Conservation (phyloP, 108 stramenopile species). For the Heterococcus sp. region DNA sequence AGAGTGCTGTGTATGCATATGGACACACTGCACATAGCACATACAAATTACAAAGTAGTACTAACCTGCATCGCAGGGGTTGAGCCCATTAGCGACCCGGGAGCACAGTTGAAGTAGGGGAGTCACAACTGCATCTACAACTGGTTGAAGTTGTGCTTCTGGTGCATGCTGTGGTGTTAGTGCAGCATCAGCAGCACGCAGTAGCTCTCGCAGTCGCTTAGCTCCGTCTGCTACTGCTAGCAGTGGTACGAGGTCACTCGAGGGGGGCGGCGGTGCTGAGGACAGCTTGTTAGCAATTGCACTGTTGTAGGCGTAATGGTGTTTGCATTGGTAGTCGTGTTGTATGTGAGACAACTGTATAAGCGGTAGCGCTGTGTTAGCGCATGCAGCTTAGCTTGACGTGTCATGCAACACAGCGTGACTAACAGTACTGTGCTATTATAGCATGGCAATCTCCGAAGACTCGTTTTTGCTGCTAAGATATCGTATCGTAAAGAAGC, state of each 20-base stretch:
- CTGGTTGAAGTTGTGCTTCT: not conserved
- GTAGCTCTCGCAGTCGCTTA: not conserved
- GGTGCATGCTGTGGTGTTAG: not conserved
- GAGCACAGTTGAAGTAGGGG: not conserved
- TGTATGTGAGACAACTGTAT: too few relatives aligned
- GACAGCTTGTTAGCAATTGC: too few relatives aligned
- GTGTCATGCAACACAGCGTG: too few relatives aligned
- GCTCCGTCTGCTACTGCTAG: not conserved
- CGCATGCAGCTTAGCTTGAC: too few relatives aligned
- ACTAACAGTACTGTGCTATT: too few relatives aligned
- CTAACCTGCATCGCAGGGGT: not conserved
- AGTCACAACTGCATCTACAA: not conserved
- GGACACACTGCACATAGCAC: not conserved
- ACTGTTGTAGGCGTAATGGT: too few relatives aligned
- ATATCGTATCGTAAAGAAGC: too few relatives aligned
- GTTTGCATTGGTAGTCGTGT: too few relatives aligned
- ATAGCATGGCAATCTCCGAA: too few relatives aligned
- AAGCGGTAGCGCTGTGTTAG: too few relatives aligned
- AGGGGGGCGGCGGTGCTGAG: not conserved
- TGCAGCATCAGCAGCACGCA: not conserved
- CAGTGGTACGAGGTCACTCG: not conserved
- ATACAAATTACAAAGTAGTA: not conserved
- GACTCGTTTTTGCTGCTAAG: too few relatives aligned
- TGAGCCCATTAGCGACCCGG: not conserved
- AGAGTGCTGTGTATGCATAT: not conserved